These are phyloP conservation scores for Colletotrichum lindemuthianum DNA, from an alignment of 2,329 filamentous ascomycete genomes.

Conservation along the genomic window DNA sequence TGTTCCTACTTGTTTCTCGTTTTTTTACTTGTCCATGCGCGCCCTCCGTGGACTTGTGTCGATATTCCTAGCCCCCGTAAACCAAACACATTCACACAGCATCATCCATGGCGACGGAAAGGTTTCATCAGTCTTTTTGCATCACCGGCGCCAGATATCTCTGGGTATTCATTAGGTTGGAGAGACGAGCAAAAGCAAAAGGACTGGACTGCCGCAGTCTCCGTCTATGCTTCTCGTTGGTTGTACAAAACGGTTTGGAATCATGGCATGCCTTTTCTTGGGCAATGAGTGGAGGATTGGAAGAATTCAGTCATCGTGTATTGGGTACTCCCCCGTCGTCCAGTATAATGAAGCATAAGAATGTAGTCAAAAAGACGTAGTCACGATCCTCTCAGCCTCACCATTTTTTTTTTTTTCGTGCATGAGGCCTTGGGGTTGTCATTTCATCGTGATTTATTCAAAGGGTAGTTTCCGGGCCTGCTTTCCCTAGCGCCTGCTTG, in stretches of 20 bases:
- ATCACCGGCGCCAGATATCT: constrained; percentile 26
- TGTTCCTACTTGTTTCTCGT: background rate
- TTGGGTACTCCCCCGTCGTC: constrained; percentile 17
- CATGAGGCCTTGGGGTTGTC: background rate
- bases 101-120: constrained; percentile 27
- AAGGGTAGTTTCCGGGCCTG: constrained; percentile 22
- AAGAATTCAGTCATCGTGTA: constrained; percentile 5
- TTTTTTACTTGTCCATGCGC: background rate
- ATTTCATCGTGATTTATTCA: constrained; percentile 30
- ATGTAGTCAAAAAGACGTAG: background rate
- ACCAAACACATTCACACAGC: constrained; percentile 7
- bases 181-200: background rate
- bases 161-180: constrained; percentile 14
- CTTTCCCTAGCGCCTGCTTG: constrained; percentile 22
- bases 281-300: background rate
- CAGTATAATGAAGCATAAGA: constrained; percentile 22
- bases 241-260: constrained; percentile 15
- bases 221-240: background rate
- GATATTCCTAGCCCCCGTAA: constrained; percentile 14
- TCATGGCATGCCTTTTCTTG: constrained; percentile 4
- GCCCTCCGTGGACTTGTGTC: constrained; percentile 11
- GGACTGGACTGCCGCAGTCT: background rate
- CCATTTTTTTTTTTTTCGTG: background rate
- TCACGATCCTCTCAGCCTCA: background rate
- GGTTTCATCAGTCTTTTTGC: constrained; percentile 3